phyloP scores from a whole-genome alignment of 2,329 filamentous ascomycete species.

The Fusarium coffeatum region DNA sequence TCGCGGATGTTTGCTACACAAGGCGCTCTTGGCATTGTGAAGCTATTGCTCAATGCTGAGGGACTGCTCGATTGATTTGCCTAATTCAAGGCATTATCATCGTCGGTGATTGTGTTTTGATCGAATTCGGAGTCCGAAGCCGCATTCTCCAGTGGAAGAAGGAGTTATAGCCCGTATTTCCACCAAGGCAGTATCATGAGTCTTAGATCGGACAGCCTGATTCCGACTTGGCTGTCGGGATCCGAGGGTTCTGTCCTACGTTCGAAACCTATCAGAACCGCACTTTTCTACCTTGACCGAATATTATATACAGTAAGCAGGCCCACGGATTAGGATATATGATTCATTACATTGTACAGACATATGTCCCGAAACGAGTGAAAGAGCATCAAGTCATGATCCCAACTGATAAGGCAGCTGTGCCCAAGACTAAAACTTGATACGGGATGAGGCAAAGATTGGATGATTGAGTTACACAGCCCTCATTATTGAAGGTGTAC shows the following conservation, averaged over 20 bases:
- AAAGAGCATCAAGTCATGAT: not conserved
- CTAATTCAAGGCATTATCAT: not conserved
- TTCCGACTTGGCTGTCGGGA: not conserved
- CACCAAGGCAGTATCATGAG: no score
- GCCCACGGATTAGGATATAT: not conserved
- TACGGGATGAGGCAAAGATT: no score
- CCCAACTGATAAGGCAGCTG: not conserved
- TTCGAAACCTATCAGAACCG: not conserved
- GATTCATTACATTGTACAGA: not conserved
- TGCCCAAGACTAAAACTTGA: no score
- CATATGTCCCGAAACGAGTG: not conserved
- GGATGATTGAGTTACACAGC: no score
- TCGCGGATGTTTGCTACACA: not conserved
- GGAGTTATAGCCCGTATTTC: no score
- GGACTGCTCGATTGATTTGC: not conserved
- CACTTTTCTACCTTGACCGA: rapidly evolving
- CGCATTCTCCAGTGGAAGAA: no score
- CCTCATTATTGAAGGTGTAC: no score
- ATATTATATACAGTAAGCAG: not conserved
- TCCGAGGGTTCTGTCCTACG: not conserved
- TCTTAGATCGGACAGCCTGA: not conserved
- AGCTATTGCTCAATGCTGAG: not conserved
- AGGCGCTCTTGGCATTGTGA: not conserved
- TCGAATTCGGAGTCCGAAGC: not conserved
- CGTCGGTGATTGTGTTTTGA: not conserved